These are phyloP conservation scores for Albizia julibrissin DNA, from an alignment of 306 rosid genomes.

Conservation along the genomic window DNA sequence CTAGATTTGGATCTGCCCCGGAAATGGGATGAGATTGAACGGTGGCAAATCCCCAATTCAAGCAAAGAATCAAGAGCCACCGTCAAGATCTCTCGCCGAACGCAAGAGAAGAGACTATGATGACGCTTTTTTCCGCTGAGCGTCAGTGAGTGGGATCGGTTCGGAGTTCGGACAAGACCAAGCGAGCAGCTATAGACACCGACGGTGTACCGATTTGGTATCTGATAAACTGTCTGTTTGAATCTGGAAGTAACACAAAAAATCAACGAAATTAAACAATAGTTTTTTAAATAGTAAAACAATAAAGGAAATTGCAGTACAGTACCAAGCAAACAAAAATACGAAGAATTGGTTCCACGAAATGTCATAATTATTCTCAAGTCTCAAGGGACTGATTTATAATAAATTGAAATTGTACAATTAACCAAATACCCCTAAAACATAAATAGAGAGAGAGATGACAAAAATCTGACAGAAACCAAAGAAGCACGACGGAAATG, in stretches of 20 bases:
- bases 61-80: conserved; percentile 36
- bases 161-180: not conserved
- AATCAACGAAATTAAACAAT: not conserved
- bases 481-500: too few relatives aligned
- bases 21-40: conserved; percentile 33
- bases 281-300: too few relatives aligned
- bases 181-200: not conserved
- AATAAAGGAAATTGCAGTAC: too few relatives aligned
- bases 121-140: not conserved
- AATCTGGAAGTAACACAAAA: not conserved
- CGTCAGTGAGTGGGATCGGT: not conserved
- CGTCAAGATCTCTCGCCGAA: conserved; percentile 34
- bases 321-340: too few relatives aligned
- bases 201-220: not conserved
- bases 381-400: too few relatives aligned
- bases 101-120: not conserved
- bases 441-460: too few relatives aligned
- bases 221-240: not conserved
- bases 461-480: too few relatives aligned
- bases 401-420: too few relatives aligned
- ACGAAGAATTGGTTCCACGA: too few relatives aligned
- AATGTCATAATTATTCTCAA: too few relatives aligned
- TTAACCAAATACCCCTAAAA: too few relatives aligned
- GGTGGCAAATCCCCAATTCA: conserved; percentile 41
- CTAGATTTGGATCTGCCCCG: conserved; percentile 32